Evolutionary conservation across 768 basidiomycete genomes (phyloP).

Genomic region (Mycena olivaceomarginata): DNA sequence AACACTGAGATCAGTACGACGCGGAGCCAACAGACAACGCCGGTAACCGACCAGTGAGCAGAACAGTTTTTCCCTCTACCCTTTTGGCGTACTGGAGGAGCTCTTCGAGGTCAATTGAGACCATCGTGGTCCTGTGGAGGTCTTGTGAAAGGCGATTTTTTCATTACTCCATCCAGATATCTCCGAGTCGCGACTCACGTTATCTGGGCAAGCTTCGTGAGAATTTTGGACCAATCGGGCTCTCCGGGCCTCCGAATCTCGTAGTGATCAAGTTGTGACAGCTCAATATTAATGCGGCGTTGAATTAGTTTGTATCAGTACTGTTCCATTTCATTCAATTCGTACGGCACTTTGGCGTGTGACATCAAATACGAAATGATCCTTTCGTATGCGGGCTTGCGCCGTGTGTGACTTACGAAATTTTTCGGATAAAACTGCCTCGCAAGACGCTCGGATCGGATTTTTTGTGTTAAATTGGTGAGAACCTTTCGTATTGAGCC

Average conservation of each 20-base stretch:
- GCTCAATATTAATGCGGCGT: conserved; percentile 18
- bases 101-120: conserved; percentile 49
- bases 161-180: conserved; percentile 18
- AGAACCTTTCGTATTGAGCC: too few relatives aligned
- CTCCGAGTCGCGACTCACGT: conserved; percentile 13
- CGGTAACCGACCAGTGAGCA: conserved; percentile 68
- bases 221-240: conserved; percentile 1
- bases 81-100: conserved; percentile 64
- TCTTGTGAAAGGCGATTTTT: conserved; percentile 1
- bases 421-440: too few relatives aligned
- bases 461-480: too few relatives aligned
- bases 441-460: too few relatives aligned
- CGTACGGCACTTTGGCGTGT: too few relatives aligned
- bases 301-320: conserved; percentile 17
- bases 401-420: too few relatives aligned
- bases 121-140: conserved; percentile 16
- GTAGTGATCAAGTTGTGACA: conserved; percentile 4
- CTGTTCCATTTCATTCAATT: not conserved
- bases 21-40: not conserved
- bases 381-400: too few relatives aligned
- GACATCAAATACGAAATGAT: too few relatives aligned
- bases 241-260: conserved; percentile 4
- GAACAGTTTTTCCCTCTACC: conserved; percentile 66
- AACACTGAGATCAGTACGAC: conserved; percentile 15
- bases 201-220: too few relatives aligned